phyloP scores from a whole-genome alignment of 2,329 filamentous ascomycete species.

The Aspergillus carbonarius region DNA sequence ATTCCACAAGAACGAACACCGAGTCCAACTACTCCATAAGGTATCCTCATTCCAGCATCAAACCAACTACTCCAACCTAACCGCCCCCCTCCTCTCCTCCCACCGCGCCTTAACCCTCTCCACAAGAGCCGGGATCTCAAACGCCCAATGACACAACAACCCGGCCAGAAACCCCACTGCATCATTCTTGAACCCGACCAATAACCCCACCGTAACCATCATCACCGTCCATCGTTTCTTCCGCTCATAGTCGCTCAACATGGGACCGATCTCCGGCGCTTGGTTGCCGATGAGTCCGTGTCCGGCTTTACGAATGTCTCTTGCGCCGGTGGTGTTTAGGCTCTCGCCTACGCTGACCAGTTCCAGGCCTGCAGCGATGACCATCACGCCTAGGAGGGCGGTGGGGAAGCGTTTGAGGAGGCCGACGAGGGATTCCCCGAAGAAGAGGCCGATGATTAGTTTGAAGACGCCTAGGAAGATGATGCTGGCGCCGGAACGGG shows the following conservation, averaged over 20 bases:
- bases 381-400: constrained; percentile 79
- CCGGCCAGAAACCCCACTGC: constrained; percentile 82
- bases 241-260: constrained; percentile 65
- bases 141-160: constrained; percentile 73
- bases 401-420: constrained; percentile 72
- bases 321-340: constrained; percentile 71
- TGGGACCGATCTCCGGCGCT: constrained; percentile 20
- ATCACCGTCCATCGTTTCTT: constrained; percentile 82
- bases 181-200: constrained; percentile 87
- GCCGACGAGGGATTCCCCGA: constrained; percentile 70
- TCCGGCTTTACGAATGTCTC: constrained; percentile 49
- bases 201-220: constrained; percentile 78
- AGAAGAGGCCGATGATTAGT: constrained; percentile 70
- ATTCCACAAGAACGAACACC: too few species aligned
- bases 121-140: constrained; percentile 44
- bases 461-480: constrained; percentile 77
- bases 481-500: constrained; percentile 80
- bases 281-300: constrained; percentile 9
- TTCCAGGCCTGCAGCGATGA: constrained; percentile 85
- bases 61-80: constrained; percentile 21
- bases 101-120: constrained; percentile 27
- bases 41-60: background rate
- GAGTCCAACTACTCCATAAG: too few species aligned
- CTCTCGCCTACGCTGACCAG: constrained; percentile 81
- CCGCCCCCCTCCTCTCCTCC: constrained; percentile 32